Percentiles rank a stretch among this genome's conserved stretches.
Conservation (phyloP, 2,329 filamentous ascomycete genomes). For the Beauveria rudraprayagi region DNA sequence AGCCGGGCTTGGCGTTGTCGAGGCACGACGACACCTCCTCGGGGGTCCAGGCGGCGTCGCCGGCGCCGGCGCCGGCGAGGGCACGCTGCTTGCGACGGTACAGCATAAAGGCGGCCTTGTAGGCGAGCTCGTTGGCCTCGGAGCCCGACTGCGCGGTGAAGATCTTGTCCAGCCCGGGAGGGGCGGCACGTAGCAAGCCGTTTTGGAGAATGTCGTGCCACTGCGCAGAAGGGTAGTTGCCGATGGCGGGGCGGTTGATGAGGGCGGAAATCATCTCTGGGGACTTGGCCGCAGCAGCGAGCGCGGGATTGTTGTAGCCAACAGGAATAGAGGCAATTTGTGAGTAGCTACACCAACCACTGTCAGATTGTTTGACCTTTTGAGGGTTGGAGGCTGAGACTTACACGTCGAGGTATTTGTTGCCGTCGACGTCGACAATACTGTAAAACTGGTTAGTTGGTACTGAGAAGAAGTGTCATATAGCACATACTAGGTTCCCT, state of each 20-base stretch:
- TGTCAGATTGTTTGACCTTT: neutral
- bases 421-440: conserved; percentile 42
- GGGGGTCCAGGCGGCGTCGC: conserved; percentile 61
- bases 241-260: conserved; percentile 71
- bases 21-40: conserved; percentile 62
- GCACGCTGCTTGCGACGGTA: conserved; percentile 65
- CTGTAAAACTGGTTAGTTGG: neutral
- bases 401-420: conserved; percentile 41
- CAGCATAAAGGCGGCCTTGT: conserved; percentile 83
- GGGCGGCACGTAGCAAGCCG: conserved; percentile 64
- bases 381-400: conserved; percentile 14
- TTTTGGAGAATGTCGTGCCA: conserved; percentile 66
- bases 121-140: conserved; percentile 78
- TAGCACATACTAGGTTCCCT: conserved; percentile 35
- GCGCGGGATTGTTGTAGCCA: conserved; percentile 69
- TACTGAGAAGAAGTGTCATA: neutral
- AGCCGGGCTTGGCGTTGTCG: conserved; percentile 64
- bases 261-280: conserved; percentile 65
- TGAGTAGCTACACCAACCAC: conserved; percentile 45
- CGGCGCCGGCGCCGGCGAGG: conserved; percentile 56
- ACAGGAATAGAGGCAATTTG: conserved; percentile 80
- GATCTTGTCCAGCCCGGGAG: conserved; percentile 68
- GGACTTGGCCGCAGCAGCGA: conserved; percentile 56
- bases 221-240: conserved; percentile 71
- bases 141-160: conserved; percentile 75